Conservation (phyloP, 495 filamentous ascomycete species). For the Daldinia bambusicola region DNA sequence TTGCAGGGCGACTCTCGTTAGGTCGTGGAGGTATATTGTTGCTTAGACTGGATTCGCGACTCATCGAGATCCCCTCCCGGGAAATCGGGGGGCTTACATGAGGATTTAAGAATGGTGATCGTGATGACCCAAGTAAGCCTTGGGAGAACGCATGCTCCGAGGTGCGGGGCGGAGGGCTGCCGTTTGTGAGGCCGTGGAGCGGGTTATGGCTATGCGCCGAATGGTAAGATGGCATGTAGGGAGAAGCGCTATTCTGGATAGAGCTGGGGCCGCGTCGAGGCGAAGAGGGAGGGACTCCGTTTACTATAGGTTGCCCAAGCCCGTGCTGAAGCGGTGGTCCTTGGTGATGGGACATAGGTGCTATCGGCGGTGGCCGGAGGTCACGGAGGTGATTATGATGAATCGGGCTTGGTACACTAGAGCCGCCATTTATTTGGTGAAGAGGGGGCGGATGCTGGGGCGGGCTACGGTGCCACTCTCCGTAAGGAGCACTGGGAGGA, state of each 20-base stretch:
- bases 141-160: conserved; percentile 50
- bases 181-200: conserved; percentile 52
- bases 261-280: conserved; percentile 44
- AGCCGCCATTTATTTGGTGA: conserved; percentile 56
- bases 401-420: conserved; percentile 45
- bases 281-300: conserved; percentile 55
- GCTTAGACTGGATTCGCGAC: conserved; percentile 47
- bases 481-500: conserved; percentile 51
- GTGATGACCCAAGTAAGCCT: conserved; percentile 51
- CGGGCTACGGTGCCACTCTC: conserved; percentile 47
- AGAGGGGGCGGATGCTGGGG: conserved; percentile 49
- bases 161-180: conserved; percentile 46
- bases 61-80: conserved; percentile 46
- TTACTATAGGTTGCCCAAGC: conserved; percentile 52
- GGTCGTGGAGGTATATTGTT: conserved; percentile 38
- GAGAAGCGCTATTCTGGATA: conserved; percentile 33
- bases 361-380: conserved; percentile 55
- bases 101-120: conserved; percentile 46
- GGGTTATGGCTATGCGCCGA: conserved; percentile 44
- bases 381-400: conserved; percentile 55
- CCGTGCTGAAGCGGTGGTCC: conserved; percentile 53
- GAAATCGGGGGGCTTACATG: conserved; percentile 52
- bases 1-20: conserved; percentile 58
- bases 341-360: conserved; percentile 51
- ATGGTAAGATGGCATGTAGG: conserved; percentile 43